A percentile compares a stretch with the other conserved stretches of the same genome.
Conservation (phyloP, 805 yeast species). For the Candida argentea region DNA sequence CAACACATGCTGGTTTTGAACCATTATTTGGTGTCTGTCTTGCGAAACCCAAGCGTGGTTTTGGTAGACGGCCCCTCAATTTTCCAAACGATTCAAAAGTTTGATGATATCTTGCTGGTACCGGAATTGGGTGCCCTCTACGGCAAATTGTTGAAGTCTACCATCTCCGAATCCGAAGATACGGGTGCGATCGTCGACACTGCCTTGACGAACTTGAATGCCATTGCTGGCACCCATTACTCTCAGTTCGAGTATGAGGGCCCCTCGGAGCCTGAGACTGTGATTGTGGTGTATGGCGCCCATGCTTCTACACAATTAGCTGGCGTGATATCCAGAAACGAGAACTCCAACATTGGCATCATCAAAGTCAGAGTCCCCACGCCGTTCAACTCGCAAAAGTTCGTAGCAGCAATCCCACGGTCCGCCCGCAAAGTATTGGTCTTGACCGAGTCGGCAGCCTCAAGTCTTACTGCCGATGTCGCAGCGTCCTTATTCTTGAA, state of each 20-base stretch:
- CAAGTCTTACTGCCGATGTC: constrained; percentile 58
- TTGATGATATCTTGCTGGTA: constrained; percentile 34
- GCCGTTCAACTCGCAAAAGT: constrained; percentile 63
- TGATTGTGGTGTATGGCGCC: constrained; percentile 78
- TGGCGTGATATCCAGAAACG: constrained; percentile 26
- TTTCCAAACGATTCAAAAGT: constrained; percentile 39
- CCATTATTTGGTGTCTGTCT: constrained; percentile 42
- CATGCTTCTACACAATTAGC: constrained; percentile 49
- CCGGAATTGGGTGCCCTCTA: constrained; percentile 30
- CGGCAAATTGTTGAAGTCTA: constrained; percentile 22
- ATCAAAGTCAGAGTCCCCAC: constrained; percentile 66
- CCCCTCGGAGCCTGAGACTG: constrained; percentile 47
- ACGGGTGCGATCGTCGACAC: constrained; percentile 29
- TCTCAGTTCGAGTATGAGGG: constrained; percentile 68
- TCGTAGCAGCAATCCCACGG: constrained; percentile 48
- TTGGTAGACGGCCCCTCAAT: constrained; percentile 74
- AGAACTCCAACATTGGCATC: constrained; percentile 44
- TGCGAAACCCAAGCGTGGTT: constrained; percentile 51
- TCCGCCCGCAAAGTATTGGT: constrained; percentile 54
- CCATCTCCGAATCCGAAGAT: constrained; percentile 11
- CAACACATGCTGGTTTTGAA: constrained; percentile 61
- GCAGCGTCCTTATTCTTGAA: constrained; percentile 57
- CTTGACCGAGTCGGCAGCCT: constrained; percentile 43
- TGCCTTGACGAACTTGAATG: constrained; percentile 43
- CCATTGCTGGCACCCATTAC: constrained; percentile 42